A percentile compares a stretch with the other conserved stretches of the same genome.
phyloP scores from a whole-genome alignment of 345 rosid genomes.

The Dimocarpus longan region DNA sequence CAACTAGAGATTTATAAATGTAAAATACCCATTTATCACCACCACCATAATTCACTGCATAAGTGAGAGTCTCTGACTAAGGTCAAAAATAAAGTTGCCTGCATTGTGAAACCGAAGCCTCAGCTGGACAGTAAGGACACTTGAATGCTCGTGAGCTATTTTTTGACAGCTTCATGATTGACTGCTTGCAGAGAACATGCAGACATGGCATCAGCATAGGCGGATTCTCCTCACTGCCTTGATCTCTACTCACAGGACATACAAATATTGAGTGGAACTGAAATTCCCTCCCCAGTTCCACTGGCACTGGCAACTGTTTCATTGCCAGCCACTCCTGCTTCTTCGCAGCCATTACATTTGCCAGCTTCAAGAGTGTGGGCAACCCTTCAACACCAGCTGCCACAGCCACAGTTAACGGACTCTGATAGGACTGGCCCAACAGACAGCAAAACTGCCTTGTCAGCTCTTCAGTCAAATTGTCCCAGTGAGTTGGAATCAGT shows the following conservation, averaged over 20 bases:
- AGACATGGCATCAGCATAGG: slow-evolving; percentile 70
- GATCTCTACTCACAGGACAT: slow-evolving; percentile 76
- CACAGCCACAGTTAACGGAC: slow-evolving; percentile 53
- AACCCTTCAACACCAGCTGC: slow-evolving; percentile 71
- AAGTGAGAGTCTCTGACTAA: neutral
- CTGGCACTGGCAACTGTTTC: slow-evolving; percentile 64
- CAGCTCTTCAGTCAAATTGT: slow-evolving; percentile 49
- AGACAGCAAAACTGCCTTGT: slow-evolving; percentile 51
- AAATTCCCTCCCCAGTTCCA: slow-evolving; percentile 60
- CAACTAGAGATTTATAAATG: slow-evolving; percentile 22
- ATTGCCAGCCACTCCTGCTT: slow-evolving; percentile 65
- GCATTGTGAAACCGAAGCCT: slow-evolving; percentile 47
- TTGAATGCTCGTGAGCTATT: slow-evolving; percentile 51
- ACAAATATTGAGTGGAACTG: slow-evolving; percentile 78
- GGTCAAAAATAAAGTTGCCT: slow-evolving; percentile 54
- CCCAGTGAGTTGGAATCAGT: slow-evolving; percentile 50
- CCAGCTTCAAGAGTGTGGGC: slow-evolving; percentile 72
- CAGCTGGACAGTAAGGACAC: slow-evolving; percentile 70
- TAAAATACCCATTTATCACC: slow-evolving; percentile 7
- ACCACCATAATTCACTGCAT: neutral
- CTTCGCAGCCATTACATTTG: slow-evolving; percentile 66
- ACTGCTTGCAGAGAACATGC: slow-evolving; percentile 78
- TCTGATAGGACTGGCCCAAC: slow-evolving; percentile 48
- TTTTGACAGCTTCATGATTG: slow-evolving; percentile 67
- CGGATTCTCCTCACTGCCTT: slow-evolving; percentile 69